Conservation (phyloP, 768 basidiomycete genomes). For the Pholiota microspora region DNA sequence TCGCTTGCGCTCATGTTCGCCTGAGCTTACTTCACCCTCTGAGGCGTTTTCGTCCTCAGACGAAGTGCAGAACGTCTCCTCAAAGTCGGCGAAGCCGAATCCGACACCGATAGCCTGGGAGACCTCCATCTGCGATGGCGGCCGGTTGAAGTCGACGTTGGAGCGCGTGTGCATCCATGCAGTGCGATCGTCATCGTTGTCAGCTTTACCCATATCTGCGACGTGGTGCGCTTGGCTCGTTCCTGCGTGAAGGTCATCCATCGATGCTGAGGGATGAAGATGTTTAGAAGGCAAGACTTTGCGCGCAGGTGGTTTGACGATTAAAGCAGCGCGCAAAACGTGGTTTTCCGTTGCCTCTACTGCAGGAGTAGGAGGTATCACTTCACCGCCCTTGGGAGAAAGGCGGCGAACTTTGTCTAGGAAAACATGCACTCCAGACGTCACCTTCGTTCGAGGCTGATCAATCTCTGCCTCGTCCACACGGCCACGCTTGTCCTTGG, state of each 20-base stretch:
- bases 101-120: neutral
- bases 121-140: slow-evolving; percentile 34
- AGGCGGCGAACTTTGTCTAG: neutral
- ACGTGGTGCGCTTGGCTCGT: neutral
- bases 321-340: neutral
- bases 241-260: neutral
- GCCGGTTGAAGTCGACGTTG: slow-evolving; percentile 37
- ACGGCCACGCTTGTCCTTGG: too few species aligned
- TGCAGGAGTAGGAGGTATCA: neutral
- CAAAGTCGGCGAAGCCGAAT: neutral
- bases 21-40: neutral
- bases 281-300: neutral
- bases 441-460: too few species aligned
- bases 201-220: too few species aligned
- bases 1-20: neutral
- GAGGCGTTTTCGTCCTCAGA: neutral
- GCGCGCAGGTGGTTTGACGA: neutral
- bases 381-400: neutral
- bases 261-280: neutral
- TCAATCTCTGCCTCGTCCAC: too few species aligned
- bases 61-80: slow-evolving; percentile 1
- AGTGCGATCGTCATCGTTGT: slow-evolving; percentile 9
- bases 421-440: neutral
- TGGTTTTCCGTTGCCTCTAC: neutral
- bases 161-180: slow-evolving; percentile 24